These are phyloP conservation scores for Rosellinia necatrix DNA, from an alignment of 2,329 filamentous ascomycete genomes.

Conservation along the genomic window DNA sequence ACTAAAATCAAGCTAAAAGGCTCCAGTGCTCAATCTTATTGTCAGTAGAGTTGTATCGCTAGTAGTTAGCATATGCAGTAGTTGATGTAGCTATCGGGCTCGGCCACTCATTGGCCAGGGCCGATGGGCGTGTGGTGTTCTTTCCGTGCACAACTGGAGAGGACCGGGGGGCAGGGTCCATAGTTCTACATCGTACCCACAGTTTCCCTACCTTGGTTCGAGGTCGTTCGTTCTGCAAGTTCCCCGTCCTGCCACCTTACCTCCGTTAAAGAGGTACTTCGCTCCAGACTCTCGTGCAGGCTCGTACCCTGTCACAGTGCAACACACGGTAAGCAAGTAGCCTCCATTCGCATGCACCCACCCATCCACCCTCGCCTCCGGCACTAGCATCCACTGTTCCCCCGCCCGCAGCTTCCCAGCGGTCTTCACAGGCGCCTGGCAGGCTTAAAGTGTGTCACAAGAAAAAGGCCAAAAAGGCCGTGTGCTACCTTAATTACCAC, in stretches of 20 bases:
- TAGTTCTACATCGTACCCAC: slow-evolving; percentile 9
- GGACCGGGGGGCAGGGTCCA: neutral
- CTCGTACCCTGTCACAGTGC: slow-evolving; percentile 3
- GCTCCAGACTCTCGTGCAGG: neutral
- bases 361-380: slow-evolving; percentile 22
- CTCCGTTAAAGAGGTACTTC: neutral
- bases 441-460: slow-evolving; percentile 45
- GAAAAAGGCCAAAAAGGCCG: slow-evolving; percentile 43
- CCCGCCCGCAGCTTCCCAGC: slow-evolving; percentile 35
- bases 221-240: slow-evolving; percentile 4
- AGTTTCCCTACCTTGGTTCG: slow-evolving; percentile 3
- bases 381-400: slow-evolving; percentile 28
- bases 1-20: neutral
- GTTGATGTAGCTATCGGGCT: slow-evolving; percentile 8
- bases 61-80: slow-evolving; percentile 27
- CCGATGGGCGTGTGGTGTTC: slow-evolving; percentile 15
- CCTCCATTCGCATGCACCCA: slow-evolving; percentile 24
- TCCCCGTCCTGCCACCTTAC: slow-evolving; percentile 2
- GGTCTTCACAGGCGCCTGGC: slow-evolving; percentile 42
- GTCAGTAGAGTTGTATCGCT: slow-evolving; percentile 24
- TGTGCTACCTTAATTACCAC: slow-evolving; percentile 49
- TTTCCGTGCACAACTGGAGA: slow-evolving; percentile 8
- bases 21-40: slow-evolving; percentile 18
- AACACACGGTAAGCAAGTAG: neutral
- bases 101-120: slow-evolving; percentile 15